Evolutionary conservation across 495 filamentous ascomycete species (phyloP).

Genomic region (Pyrenula massariospora): DNA sequence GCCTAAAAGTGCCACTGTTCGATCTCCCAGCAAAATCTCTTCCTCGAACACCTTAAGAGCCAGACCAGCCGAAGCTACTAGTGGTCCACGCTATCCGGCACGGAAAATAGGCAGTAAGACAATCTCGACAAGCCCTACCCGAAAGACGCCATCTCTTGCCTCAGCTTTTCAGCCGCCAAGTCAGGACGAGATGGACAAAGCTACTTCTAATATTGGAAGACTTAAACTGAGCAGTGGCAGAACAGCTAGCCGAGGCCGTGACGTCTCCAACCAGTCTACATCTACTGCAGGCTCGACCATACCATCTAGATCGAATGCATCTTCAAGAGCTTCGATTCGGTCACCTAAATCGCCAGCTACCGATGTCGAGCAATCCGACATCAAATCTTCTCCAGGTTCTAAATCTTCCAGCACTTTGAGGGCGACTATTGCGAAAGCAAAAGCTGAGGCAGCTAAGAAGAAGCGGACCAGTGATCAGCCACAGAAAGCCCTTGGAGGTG

Average conservation of each 20-base stretch:
- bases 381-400: conserved; percentile 23
- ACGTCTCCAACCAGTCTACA: neutral
- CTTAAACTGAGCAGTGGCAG: neutral
- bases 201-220: neutral
- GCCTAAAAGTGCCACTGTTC: conserved; percentile 21
- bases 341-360: conserved; percentile 20
- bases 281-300: conserved; percentile 14
- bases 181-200: neutral
- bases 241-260: neutral
- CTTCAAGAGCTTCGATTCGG: conserved; percentile 21
- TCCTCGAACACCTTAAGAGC: conserved; percentile 25
- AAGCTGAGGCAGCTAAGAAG: conserved; percentile 58
- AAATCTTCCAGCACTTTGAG: conserved; percentile 75
- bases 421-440: conserved; percentile 88
- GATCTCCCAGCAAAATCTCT: conserved; percentile 15
- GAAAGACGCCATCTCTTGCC: neutral
- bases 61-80: conserved; percentile 22
- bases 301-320: conserved; percentile 17
- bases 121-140: conserved; percentile 5
- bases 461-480: conserved; percentile 20
- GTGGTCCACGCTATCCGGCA: too few species aligned
- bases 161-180: neutral
- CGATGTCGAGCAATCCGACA: conserved; percentile 18
- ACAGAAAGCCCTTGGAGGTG: conserved; percentile 23
- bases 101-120: conserved; percentile 14